Percentiles rank a stretch among this genome's conserved stretches.
Evolutionary conservation across 352 stramenopile species (phyloP).

Genomic region (Phytophthora capsici): DNA sequence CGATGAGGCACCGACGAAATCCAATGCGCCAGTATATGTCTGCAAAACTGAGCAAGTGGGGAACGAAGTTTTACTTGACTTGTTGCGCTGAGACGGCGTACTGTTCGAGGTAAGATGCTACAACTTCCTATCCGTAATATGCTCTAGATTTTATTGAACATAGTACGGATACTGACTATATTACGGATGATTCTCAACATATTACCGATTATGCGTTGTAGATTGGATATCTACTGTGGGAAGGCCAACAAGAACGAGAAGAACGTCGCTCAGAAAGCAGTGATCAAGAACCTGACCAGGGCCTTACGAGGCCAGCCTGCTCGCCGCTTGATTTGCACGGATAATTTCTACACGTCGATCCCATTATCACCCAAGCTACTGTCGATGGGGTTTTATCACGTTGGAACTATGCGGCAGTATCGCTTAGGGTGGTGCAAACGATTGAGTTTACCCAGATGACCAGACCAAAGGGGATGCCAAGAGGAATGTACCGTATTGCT

Average conservation of each 20-base stretch:
- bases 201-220: not conserved
- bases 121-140: no score
- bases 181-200: not conserved
- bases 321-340: not conserved
- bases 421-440: not conserved
- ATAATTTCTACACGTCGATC: conserved; percentile 6
- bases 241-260: no score
- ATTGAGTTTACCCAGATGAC: not conserved
- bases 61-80: no score
- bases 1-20: no score
- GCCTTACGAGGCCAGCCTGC: no score
- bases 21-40: no score
- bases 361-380: not conserved
- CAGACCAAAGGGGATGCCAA: not conserved
- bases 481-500: not conserved
- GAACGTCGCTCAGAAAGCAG: no score
- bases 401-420: not conserved
- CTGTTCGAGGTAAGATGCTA: no score
- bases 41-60: no score
- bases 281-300: no score
- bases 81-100: no score
- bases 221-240: not conserved
- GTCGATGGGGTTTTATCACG: not conserved
- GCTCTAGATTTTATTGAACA: no score
- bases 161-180: not conserved